These are phyloP conservation scores for Murraya koenigii DNA, from an alignment of 345 rosid genomes.

Conservation along the genomic window DNA sequence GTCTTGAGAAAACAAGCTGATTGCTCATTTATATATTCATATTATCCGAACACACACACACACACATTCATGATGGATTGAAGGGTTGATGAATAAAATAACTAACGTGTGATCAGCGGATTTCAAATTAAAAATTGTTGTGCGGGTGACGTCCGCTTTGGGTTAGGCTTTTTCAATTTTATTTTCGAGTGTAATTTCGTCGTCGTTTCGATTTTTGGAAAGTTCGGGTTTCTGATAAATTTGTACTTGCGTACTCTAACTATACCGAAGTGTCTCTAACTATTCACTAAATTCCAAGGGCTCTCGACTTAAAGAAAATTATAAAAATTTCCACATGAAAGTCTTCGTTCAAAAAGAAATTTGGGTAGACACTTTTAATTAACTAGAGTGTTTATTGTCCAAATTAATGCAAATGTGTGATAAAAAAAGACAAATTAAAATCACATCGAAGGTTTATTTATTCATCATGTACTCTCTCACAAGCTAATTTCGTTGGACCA, in stretches of 20 bases:
- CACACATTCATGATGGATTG: too few species aligned
- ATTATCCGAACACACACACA: neutral
- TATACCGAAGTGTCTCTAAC: neutral
- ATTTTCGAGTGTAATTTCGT: conserved; percentile 14
- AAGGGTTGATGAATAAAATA: neutral
- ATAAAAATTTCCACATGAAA: too few species aligned
- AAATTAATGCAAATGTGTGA: too few species aligned
- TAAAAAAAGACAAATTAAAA: too few species aligned
- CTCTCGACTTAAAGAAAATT: too few species aligned
- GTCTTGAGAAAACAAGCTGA: neutral
- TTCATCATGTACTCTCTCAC: neutral
- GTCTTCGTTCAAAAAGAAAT: too few species aligned
- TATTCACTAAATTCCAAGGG: neutral
- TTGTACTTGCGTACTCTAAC: conserved; percentile 1
- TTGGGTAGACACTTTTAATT: too few species aligned
- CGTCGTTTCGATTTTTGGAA: conserved; percentile 29
- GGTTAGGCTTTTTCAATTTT: neutral
- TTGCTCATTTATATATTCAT: neutral
- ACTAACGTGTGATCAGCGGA: conserved; percentile 5
- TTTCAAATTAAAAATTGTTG: conserved; percentile 1
- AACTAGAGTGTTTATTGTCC: too few species aligned
- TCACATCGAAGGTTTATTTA: too few species aligned
- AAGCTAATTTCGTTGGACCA: neutral
- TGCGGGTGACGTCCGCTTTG: conserved; percentile 8
- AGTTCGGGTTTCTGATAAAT: conserved; percentile 11